Evolutionary conservation across 306 rosid species (phyloP).

Genomic region (Inga oerstediana): DNA sequence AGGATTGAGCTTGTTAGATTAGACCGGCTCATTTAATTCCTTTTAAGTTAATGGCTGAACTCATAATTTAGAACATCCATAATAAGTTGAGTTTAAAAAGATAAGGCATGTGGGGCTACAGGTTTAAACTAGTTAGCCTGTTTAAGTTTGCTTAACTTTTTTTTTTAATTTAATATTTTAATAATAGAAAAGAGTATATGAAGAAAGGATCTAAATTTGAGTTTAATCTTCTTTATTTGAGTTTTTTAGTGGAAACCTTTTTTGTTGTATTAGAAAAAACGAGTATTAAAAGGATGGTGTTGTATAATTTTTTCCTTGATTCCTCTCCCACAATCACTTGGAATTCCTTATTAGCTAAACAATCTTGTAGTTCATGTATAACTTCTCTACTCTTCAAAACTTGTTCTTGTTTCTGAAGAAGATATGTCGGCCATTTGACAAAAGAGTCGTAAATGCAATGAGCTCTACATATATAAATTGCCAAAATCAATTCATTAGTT

Average conservation of each 20-base stretch:
- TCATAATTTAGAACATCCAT: too few relatives aligned
- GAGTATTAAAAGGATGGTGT: constrained; percentile 71
- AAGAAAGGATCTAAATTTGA: too few relatives aligned
- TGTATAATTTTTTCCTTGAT: constrained; percentile 37
- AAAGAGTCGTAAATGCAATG: neutral
- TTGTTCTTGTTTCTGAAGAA: too few relatives aligned
- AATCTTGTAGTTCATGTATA: constrained; percentile 56
- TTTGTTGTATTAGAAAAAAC: neutral
- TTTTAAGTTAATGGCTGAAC: too few relatives aligned
- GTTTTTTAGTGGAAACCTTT: neutral
- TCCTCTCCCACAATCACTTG: constrained; percentile 78
- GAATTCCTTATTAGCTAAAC: constrained; percentile 63
- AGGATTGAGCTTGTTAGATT: too few relatives aligned
- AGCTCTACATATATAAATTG: constrained; percentile 8
- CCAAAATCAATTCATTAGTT: neutral
- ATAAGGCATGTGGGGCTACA: fast-evolving
- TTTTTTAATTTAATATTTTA: too few relatives aligned
- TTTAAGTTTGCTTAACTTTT: too few relatives aligned
- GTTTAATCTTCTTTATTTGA: too few relatives aligned
- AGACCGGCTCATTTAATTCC: too few relatives aligned
- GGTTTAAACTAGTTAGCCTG: too few relatives aligned
- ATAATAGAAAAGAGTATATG: too few relatives aligned
- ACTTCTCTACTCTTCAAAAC: neutral
- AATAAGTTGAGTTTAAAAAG: too few relatives aligned
- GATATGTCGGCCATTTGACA: constrained; percentile 37